Conservation (phyloP, 257 asterid genomes). For the Solanum paucissectum region DNA sequence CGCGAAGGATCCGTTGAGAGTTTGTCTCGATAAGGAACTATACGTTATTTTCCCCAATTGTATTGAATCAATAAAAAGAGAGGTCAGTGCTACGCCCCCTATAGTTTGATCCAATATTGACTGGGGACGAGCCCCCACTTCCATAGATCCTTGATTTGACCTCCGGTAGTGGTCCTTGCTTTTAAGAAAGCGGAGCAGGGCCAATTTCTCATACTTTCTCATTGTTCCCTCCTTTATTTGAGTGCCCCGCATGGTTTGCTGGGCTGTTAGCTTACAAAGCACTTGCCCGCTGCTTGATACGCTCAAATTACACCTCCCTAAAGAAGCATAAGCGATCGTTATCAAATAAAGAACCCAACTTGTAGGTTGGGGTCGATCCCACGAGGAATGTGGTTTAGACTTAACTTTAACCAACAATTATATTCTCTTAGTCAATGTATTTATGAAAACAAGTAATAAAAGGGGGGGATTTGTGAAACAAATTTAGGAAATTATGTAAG, state of each 20-base stretch:
- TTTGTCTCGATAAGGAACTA: not conserved
- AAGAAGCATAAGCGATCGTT: no score
- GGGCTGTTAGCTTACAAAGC: not conserved
- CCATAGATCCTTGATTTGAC: not conserved
- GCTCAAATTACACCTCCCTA: no score
- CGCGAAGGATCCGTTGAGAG: not conserved
- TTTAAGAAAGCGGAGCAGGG: not conserved
- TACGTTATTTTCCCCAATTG: no score
- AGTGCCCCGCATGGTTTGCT: not conserved
- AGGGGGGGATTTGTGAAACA: no score
- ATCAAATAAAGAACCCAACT: no score
- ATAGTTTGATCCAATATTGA: not conserved
- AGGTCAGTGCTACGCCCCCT: not conserved
- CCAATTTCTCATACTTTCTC: not conserved
- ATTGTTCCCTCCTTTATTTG: not conserved
- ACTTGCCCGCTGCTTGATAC: not conserved
- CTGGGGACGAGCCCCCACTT: not conserved
- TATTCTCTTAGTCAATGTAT: no score
- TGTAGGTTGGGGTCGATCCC: no score
- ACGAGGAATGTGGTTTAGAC: no score
- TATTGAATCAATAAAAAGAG: no score
- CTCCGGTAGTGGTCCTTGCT: not conserved
- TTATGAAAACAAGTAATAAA: no score
- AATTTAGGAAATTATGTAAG: no score
- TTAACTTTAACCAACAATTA: no score